A percentile compares a stretch with the other conserved stretches of the same genome.
These are phyloP conservation scores for Blastocystis sp. DNA, from an alignment of 352 stramenopile species.

Conservation along the genomic window DNA sequence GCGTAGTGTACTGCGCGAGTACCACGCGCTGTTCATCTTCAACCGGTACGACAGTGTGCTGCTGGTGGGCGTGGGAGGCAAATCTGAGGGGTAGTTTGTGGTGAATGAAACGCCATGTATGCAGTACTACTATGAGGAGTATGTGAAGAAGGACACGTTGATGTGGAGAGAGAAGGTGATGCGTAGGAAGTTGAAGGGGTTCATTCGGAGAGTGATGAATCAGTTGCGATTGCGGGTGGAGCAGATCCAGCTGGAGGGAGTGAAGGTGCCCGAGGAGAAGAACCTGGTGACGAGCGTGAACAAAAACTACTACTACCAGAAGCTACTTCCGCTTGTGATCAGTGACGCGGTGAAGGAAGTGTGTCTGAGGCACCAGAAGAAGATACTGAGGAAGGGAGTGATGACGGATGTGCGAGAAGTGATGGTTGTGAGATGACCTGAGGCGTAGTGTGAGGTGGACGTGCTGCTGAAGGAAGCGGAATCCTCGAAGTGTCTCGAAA, in stretches of 20 bases:
- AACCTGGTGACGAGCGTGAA: not conserved
- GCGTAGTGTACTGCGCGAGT: not conserved
- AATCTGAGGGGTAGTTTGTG: not conserved
- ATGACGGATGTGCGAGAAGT: slow-evolving; percentile 42
- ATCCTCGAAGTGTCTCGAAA: not conserved
- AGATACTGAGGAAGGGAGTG: slow-evolving; percentile 56
- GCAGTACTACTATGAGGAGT: slow-evolving; percentile 52
- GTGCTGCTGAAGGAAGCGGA: slow-evolving; percentile 10
- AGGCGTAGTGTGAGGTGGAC: slow-evolving; percentile 8
- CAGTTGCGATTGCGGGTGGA: not conserved
- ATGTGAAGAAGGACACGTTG: not conserved
- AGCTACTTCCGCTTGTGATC: slow-evolving; percentile 20
- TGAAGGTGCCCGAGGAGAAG: not conserved
- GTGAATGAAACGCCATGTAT: not conserved
- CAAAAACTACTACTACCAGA: slow-evolving; percentile 43
- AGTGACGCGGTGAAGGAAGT: not conserved
- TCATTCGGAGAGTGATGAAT: not conserved
- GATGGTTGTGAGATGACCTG: not conserved
- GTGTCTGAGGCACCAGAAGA: slow-evolving; percentile 34
- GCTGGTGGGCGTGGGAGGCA: not conserved
- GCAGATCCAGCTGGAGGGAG: not conserved
- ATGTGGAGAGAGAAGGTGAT: not conserved
- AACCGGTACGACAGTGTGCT: not conserved
- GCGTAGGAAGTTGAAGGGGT: not conserved
- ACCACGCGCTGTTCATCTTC: slow-evolving; percentile 32